These are phyloP conservation scores for Aegilops longissima DNA, from an alignment of 176 grass and related monocot species.

Conservation along the genomic window DNA sequence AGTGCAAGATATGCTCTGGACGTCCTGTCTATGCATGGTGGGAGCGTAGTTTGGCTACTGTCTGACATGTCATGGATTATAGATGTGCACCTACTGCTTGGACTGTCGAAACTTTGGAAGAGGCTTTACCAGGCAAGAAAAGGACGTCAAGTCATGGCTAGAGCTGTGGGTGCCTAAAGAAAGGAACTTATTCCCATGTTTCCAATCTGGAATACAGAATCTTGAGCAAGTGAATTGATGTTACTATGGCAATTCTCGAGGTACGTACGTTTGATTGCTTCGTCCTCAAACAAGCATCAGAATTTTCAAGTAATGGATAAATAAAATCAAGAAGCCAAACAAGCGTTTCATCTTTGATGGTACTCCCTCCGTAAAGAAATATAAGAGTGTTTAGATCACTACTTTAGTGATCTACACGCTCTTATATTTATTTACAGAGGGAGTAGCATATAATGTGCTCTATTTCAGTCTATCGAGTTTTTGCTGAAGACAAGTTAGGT, in stretches of 20 bases:
- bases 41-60: background rate
- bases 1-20: background rate
- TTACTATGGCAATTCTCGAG: background rate
- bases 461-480: background rate
- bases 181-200: background rate
- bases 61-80: background rate
- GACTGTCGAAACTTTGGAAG: background rate
- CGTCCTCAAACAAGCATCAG: background rate
- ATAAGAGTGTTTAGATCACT: no score
- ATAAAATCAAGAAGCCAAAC: background rate
- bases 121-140: background rate
- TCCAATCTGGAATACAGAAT: background rate
- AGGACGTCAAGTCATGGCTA: background rate
- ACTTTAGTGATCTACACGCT: no score
- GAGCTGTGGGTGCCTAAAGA: background rate
- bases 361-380: no score
- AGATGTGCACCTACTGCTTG: background rate
- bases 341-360: background rate
- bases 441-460: background rate
- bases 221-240: background rate
- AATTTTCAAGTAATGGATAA: background rate
- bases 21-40: background rate
- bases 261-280: background rate
- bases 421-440: no score
- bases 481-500: no score